Conservation (phyloP, 768 basidiomycete species). For the Naematelia encephala region DNA sequence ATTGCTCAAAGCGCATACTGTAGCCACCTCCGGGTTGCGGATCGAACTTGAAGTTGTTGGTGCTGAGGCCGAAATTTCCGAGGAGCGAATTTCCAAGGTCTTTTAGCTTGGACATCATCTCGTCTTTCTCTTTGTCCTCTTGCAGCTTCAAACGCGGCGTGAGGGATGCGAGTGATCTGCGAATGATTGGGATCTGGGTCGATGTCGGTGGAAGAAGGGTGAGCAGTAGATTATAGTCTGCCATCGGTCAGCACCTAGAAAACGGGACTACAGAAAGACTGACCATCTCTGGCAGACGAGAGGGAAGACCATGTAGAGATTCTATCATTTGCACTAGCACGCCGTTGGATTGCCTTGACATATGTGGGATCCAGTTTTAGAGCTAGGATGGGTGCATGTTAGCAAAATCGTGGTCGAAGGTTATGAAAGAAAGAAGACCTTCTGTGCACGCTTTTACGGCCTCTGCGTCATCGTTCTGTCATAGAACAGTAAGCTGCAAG, state of each 20-base stretch:
- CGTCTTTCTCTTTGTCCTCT: constrained; percentile 79
- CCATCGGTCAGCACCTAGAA: constrained; percentile 48
- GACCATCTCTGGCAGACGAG: constrained; percentile 78
- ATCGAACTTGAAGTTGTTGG: constrained; percentile 94
- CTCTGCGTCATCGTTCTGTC: constrained; percentile 71
- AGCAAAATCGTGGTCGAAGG: not conserved
- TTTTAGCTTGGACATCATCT: constrained; percentile 91
- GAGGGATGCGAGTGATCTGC: constrained; percentile 57
- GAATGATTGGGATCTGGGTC: constrained; percentile 56
- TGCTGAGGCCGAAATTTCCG: constrained; percentile 92
- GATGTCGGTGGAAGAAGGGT: constrained; percentile 62
- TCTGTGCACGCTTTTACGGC: constrained; percentile 76
- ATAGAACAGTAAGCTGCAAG: not conserved
- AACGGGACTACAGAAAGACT: constrained; percentile 7
- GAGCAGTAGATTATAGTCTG: constrained; percentile 77
- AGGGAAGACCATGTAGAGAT: constrained; percentile 80
- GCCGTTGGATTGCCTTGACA: constrained; percentile 79
- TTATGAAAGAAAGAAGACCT: constrained; percentile 54
- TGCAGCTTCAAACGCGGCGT: constrained; percentile 69
- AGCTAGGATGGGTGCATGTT: constrained; percentile 54
- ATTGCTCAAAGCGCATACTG: constrained; percentile 75
- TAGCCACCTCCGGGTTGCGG: constrained; percentile 95
- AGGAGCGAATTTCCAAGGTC: constrained; percentile 85
- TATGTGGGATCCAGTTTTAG: constrained; percentile 81
- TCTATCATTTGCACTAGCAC: constrained; percentile 79